These are phyloP conservation scores for Alternaria sp. DNA, from an alignment of 2,329 filamentous ascomycete species.

Conservation along the genomic window DNA sequence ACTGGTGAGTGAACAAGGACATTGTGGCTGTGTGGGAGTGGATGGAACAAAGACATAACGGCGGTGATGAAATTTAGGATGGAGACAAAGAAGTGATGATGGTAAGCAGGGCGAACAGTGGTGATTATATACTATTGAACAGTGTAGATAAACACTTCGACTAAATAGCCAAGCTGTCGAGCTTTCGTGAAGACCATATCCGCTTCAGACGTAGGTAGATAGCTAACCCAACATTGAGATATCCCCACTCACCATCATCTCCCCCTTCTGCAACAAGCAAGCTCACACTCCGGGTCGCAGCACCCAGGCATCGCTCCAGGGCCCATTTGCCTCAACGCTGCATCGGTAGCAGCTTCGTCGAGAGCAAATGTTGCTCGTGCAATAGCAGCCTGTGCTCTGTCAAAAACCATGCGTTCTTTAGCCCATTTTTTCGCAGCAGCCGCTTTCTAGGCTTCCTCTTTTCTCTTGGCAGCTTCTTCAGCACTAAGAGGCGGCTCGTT, in stretches of 20 bases:
- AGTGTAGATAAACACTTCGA: background rate
- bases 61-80: background rate
- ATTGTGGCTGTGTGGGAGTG: background rate
- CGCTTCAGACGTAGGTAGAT: background rate
- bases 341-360: background rate
- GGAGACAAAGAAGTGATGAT: background rate
- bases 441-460: background rate
- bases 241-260: background rate
- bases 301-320: background rate
- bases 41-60: background rate
- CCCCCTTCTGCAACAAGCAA: background rate
- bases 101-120: background rate
- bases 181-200: background rate
- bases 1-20: background rate
- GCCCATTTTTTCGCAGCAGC: background rate
- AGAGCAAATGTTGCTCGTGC: background rate
- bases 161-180: rapidly evolving
- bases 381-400: background rate
- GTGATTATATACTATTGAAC: background rate
- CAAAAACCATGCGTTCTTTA: background rate
- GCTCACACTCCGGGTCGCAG: background rate
- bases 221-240: background rate
- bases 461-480: background rate
- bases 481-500: background rate
- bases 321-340: background rate